Conservation (phyloP, 2,329 filamentous ascomycete genomes). For the Epicoccum sorghinum region DNA sequence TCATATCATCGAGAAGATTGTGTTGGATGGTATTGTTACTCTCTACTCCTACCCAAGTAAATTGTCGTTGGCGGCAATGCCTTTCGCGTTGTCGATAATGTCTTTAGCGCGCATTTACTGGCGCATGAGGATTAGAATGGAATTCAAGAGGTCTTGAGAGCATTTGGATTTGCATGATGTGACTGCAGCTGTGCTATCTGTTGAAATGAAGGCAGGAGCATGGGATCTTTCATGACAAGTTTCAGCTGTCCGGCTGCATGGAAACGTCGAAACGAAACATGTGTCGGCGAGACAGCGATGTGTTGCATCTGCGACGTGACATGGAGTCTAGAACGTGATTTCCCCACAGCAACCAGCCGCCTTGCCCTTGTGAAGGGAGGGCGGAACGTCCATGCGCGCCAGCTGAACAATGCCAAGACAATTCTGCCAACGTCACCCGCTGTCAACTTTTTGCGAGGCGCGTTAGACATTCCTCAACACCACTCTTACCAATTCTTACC, state of each 20-base stretch:
- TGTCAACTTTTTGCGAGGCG: slow-evolving; percentile 38
- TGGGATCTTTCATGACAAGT: too few relatives aligned
- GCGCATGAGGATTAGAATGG: slow-evolving; percentile 28
- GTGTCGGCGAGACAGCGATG: neutral
- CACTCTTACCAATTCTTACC: slow-evolving; percentile 16
- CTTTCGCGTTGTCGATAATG: slow-evolving; percentile 7
- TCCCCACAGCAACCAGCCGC: slow-evolving; percentile 2
- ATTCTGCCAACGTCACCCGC: slow-evolving; percentile 34
- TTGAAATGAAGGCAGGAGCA: too few relatives aligned
- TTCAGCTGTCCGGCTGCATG: too few relatives aligned
- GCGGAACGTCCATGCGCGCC: neutral
- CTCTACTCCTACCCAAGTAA: neutral
- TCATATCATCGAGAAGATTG: neutral
- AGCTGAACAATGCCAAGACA: slow-evolving; percentile 23
- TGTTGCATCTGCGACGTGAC: slow-evolving; percentile 6
- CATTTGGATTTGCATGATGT: too few relatives aligned
- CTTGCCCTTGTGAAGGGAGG: neutral
- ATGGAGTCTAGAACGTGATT: neutral
- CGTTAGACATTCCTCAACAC: slow-evolving; percentile 25
- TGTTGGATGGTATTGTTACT: slow-evolving; percentile 1
- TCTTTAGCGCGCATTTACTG: slow-evolving; percentile 16
- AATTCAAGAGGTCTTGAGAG: slow-evolving; percentile 24
- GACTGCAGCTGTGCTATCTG: neutral
- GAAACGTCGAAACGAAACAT: too few relatives aligned
- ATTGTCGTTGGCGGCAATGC: neutral